Percentiles rank a stretch among this genome's conserved stretches.
phyloP scores from a whole-genome alignment of 1,284 basidiomycete genomes.

The Pseudozyma sp. region DNA sequence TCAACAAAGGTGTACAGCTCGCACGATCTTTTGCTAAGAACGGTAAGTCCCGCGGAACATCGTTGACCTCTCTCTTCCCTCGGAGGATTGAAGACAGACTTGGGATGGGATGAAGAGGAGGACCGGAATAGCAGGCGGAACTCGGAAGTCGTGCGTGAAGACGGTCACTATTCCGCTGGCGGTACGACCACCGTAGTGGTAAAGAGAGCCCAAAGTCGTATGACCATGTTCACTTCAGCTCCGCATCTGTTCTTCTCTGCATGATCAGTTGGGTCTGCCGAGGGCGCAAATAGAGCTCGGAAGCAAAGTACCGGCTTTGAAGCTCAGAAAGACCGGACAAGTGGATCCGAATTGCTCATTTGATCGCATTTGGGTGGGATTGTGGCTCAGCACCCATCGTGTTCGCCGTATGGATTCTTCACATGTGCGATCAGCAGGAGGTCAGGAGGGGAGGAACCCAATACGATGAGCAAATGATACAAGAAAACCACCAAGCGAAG shows the following conservation, averaged over 20 bases:
- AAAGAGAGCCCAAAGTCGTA: slow-evolving; percentile 8
- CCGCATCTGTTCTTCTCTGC: slow-evolving; percentile 5
- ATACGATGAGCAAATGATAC: slow-evolving; percentile 1
- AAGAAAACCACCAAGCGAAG: too few relatives aligned
- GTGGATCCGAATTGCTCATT: background rate
- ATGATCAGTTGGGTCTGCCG: slow-evolving; percentile 7
- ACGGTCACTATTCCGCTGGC: background rate
- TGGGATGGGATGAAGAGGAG: background rate
- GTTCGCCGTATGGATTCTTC: background rate
- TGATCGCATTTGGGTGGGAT: background rate
- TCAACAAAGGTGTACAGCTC: slow-evolving; percentile 36
- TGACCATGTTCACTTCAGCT: background rate
- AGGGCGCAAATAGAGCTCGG: slow-evolving; percentile 10
- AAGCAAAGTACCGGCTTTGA: background rate
- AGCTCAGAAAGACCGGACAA: too few relatives aligned
- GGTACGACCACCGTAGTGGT: background rate
- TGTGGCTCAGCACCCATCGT: slow-evolving; percentile 5
- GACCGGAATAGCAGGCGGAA: slow-evolving; percentile 9
- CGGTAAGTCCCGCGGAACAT: slow-evolving; percentile 72
- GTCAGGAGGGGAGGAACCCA: background rate
- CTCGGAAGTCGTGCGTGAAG: slow-evolving; percentile 1
- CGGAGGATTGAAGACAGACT: background rate
- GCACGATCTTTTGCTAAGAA: slow-evolving; percentile 71
- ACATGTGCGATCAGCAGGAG: slow-evolving; percentile 4
- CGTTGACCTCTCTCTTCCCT: background rate